These are phyloP conservation scores for Lithocarpus polystachyus DNA, from an alignment of 306 rosid species.

Conservation along the genomic window DNA sequence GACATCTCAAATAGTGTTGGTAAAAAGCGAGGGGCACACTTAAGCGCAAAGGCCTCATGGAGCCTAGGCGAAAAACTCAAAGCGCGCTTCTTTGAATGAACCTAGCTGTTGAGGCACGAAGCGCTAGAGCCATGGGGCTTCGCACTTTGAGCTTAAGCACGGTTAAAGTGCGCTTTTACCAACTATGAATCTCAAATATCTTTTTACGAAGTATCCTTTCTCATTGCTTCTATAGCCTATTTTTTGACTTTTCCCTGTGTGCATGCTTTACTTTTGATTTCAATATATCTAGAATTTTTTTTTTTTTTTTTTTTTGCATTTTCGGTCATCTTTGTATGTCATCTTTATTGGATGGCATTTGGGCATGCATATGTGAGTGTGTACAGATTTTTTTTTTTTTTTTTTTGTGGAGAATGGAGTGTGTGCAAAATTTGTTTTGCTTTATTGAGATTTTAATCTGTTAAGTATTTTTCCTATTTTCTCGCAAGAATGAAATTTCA, in stretches of 20 bases:
- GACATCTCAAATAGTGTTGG: slow-evolving; percentile 57
- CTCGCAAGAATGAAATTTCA: not conserved
- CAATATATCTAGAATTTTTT: no score
- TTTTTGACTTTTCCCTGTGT: not conserved
- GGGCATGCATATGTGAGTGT: not conserved
- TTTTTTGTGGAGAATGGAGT: no score
- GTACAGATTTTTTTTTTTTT: no score
- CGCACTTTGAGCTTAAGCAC: no score
- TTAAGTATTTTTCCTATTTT: not conserved
- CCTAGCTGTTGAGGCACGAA: no score
- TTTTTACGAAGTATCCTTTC: slow-evolving; percentile 63
- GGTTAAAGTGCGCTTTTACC: no score
- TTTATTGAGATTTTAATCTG: not conserved
- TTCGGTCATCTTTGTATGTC: not conserved
- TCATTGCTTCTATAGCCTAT: slow-evolving; percentile 13
- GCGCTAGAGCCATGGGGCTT: no score
- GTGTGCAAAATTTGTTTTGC: not conserved
- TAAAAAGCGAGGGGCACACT: no score
- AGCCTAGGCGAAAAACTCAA: no score
- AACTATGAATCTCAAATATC: not conserved
- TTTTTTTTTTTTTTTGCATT: not conserved
- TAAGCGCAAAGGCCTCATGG: no score
- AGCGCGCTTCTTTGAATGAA: no score
- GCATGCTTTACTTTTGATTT: no score
- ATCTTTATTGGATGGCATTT: not conserved